A percentile compares a stretch with the other conserved stretches of the same genome.
Conservation (phyloP, 2,329 filamentous ascomycete genomes). For the Daldinia sp. region DNA sequence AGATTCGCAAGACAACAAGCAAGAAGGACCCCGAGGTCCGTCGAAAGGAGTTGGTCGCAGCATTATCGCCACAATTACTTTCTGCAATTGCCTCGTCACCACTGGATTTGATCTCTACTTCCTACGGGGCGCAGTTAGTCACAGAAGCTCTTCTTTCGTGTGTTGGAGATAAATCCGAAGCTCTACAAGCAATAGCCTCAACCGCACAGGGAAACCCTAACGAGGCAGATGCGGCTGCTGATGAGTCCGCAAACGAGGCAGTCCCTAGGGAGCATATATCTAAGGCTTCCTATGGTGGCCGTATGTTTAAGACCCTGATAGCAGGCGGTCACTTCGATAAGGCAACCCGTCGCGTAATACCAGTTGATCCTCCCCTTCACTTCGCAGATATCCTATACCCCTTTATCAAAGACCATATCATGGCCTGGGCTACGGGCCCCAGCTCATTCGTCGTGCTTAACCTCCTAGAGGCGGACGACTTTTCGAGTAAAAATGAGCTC, state of each 20-base stretch:
- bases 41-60: conserved; percentile 79
- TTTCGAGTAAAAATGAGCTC: conserved; percentile 74
- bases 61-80: conserved; percentile 80
- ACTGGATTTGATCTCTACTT: conserved; percentile 75
- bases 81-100: conserved; percentile 77
- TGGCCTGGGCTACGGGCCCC: conserved; percentile 87
- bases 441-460: conserved; percentile 89
- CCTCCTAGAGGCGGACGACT: conserved; percentile 80
- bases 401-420: conserved; percentile 77
- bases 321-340: conserved; percentile 89
- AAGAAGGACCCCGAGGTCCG: conserved; percentile 89
- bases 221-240: conserved; percentile 52
- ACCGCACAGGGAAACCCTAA: conserved; percentile 69
- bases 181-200: conserved; percentile 76
- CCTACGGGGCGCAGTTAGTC: conserved; percentile 89
- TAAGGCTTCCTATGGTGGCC: conserved; percentile 73
- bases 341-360: conserved; percentile 75
- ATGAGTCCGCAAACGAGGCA: conserved; percentile 49
- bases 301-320: conserved; percentile 91
- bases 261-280: conserved; percentile 66
- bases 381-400: conserved; percentile 88
- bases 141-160: conserved; percentile 83
- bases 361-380: conserved; percentile 79
- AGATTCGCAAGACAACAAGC: conserved; percentile 83
- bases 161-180: conserved; percentile 79